Base-by-base conservation (phyloP, 108 stramenopile species). In the Fragilaria crotonensis region DNA sequence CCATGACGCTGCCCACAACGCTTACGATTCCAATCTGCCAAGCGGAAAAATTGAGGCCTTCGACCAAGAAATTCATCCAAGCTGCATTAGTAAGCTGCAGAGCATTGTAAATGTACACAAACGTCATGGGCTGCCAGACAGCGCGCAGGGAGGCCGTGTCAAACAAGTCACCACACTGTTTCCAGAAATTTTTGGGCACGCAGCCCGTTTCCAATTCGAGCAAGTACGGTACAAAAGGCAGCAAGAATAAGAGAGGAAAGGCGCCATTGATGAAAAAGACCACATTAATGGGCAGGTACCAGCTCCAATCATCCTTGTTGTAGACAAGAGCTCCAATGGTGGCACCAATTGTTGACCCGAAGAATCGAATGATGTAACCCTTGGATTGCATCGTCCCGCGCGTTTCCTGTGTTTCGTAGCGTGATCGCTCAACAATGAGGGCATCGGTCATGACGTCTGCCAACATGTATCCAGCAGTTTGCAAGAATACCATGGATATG, bases 101-200 rank as follows among this genome's bases (percentile, higher is more conserved):
- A 2, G 76, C 73, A 69, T 86, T 86, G 66, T 83, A 86, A 30
- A 82, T 22, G 47, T 78, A 86, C 0, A 86, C 85, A 60, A 86
- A 86, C 11, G 71, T 80, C 81, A 85, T 81, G 1, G 84, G 80
- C 54, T 85, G 84, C 80, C 80, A 85, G 7, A 85, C 84, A 7
- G 80, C 77, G 1, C 84, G 48, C 19, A 81, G 67, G 44, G 73
- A 72, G 9, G 78, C 72, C 2, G 79, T 84, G 27, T 79, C 33
- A 71, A 80, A 80, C 19, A 84, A 70, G 19, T 84, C 79, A 23
- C 21, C 14, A 54, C 70, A 71, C 33, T 71, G 70, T 21, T 59
- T 30, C 3, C 20, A 57, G 49, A 71, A 64, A 22, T 53, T 46
- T 45, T 65, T 71, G 2, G 65, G 65, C 23, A 26, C 32, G 33